Conservation (phyloP, 305 asterid species). For the Ruellia speciosa region DNA sequence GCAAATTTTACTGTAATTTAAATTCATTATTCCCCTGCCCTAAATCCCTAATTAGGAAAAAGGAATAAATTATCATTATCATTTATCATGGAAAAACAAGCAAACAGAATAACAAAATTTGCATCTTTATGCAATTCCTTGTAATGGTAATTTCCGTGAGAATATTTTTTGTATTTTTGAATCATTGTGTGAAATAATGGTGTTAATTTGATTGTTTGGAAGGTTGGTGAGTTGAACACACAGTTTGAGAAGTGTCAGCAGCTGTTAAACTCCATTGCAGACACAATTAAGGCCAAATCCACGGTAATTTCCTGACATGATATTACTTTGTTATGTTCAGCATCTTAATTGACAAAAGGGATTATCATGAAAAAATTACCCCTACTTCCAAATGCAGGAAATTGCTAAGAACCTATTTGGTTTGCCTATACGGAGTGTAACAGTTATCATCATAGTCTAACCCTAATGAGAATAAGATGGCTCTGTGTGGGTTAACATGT, state of each 20-base stretch:
- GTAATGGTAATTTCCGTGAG: no score
- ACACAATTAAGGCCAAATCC: constrained; percentile 63
- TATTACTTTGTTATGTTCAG: not conserved
- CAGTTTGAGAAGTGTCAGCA: constrained; percentile 96
- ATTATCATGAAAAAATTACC: no score
- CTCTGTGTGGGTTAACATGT: not conserved
- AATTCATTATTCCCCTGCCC: not conserved
- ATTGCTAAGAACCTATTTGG: no score
- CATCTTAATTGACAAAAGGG: not conserved
- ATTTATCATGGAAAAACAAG: no score
- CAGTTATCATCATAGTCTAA: no score
- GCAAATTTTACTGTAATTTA: not conserved
- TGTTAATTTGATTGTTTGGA: constrained; percentile 20
- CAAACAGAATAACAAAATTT: no score
- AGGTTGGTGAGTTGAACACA: constrained; percentile 71
- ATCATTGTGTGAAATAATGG: constrained; percentile 3
- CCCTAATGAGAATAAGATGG: not conserved
- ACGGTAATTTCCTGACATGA: constrained; percentile 33
- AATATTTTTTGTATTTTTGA: not conserved
- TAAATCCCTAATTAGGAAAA: not conserved
- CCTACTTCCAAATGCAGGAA: no score
- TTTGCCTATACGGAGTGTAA: no score
- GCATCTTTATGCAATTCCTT: not conserved
- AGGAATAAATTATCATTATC: no score
- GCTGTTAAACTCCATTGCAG: constrained; percentile 72